phyloP scores from a whole-genome alignment of 2,329 filamentous ascomycete genomes.

The Colletotrichum falcatum region DNA sequence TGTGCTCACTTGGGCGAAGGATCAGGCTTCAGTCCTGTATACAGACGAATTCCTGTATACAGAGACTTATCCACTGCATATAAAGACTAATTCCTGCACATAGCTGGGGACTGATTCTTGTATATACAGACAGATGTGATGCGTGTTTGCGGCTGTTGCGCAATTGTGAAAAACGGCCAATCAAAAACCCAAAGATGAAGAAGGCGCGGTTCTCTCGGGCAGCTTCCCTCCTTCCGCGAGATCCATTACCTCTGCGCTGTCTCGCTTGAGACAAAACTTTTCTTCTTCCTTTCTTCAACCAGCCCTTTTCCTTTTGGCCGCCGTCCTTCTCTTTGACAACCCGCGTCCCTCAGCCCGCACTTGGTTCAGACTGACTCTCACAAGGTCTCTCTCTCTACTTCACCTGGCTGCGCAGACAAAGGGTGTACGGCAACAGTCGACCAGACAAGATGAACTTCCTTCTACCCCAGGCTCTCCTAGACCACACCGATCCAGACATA shows the following conservation, averaged over 20 bases:
- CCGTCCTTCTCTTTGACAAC: background rate
- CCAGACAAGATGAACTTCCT: background rate
- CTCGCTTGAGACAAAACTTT: background rate
- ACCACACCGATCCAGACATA: background rate
- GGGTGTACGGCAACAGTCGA: background rate
- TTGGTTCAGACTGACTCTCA: background rate
- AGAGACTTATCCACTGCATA: too few relatives aligned
- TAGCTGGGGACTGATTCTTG: too few relatives aligned
- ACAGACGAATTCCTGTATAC: too few relatives aligned
- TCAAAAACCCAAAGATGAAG: background rate
- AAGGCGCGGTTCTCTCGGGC: background rate
- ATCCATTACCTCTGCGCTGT: background rate
- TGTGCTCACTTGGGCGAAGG: background rate
- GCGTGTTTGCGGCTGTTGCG: background rate
- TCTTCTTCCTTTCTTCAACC: background rate
- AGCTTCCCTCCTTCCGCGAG: background rate
- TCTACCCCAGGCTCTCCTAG: too few relatives aligned
- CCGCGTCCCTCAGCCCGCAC: background rate
- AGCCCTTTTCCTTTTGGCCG: background rate
- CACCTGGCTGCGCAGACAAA: background rate
- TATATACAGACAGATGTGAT: too few relatives aligned
- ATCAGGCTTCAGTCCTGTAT: background rate
- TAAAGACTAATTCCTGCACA: too few relatives aligned
- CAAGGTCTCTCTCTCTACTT: background rate
- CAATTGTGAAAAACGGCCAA: background rate